Conservation (phyloP, 371 early-diverging fungal species). For the Mortierella sp. region DNA sequence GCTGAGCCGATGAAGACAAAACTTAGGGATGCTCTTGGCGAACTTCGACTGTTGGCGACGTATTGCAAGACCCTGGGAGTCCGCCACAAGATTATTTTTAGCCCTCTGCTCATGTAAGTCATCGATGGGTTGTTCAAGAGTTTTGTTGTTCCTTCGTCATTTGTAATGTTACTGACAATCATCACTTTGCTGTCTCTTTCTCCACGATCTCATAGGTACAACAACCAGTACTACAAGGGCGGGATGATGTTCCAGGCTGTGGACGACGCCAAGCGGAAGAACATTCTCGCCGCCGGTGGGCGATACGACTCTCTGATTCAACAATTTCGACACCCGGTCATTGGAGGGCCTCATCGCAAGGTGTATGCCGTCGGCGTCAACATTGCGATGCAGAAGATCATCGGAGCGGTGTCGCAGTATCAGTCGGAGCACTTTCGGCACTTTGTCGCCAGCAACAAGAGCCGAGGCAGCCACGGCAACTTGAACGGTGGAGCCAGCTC, state of each 20-base stretch:
- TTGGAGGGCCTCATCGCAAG: conserved; percentile 57
- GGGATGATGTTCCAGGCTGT: conserved; percentile 85
- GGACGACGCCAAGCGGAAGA: conserved; percentile 73
- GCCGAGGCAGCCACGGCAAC: conserved; percentile 14
- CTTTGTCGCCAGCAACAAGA: conserved; percentile 61
- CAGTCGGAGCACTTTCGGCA: conserved; percentile 74
- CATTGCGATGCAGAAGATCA: conserved; percentile 83
- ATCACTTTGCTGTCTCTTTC: neutral
- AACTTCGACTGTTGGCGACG: conserved; percentile 64
- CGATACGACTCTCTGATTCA: conserved; percentile 83
- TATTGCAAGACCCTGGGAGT: conserved; percentile 74
- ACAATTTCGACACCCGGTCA: conserved; percentile 68
- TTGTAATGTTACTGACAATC: too few species aligned
- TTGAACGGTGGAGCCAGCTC: neutral
- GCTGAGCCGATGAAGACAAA: conserved; percentile 63
- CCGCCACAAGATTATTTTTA: conserved; percentile 73
- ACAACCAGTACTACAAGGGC: conserved; percentile 78
- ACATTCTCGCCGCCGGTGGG: conserved; percentile 88
- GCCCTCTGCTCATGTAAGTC: conserved; percentile 77
- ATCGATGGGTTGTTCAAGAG: too few species aligned
- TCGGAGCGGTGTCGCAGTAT: conserved; percentile 76
- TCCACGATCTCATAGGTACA: conserved; percentile 63
- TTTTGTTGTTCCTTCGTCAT: too few species aligned
- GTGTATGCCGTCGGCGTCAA: conserved; percentile 83
- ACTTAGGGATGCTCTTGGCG: conserved; percentile 63